Conservation (phyloP, 177 flowering plant species). For the Telopea speciosissima region DNA sequence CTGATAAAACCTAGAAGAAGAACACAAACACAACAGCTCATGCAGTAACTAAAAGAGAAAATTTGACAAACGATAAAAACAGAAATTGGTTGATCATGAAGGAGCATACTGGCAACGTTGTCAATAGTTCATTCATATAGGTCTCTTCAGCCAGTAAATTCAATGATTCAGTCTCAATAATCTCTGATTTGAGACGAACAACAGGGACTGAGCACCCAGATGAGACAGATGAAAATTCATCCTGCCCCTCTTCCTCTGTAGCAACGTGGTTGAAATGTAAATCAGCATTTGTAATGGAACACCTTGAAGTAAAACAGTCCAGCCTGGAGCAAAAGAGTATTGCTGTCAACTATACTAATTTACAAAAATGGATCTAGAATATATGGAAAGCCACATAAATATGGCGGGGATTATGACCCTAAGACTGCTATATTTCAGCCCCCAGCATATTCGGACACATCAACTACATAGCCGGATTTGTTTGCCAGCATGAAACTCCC, state of each 20-base stretch:
- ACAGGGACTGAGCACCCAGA: conserved; percentile 45
- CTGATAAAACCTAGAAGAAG: conserved; percentile 61
- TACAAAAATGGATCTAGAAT: neutral
- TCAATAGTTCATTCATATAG: conserved; percentile 53
- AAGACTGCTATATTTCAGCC: neutral
- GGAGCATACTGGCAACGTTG: conserved; percentile 60
- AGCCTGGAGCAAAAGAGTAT: conserved; percentile 25
- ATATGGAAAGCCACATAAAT: neutral
- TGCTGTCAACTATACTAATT: neutral
- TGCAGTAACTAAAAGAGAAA: conserved; percentile 1
- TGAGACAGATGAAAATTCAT: conserved; percentile 31
- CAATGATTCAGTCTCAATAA: conserved; percentile 48
- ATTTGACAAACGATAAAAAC: neutral
- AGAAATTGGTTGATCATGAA: neutral
- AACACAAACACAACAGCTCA: neutral
- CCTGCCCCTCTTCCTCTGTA: conserved; percentile 34
- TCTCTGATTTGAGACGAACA: conserved; percentile 52
- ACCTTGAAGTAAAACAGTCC: conserved; percentile 31
- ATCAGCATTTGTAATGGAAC: conserved; percentile 54
- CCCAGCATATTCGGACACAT: neutral
- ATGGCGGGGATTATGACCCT: neutral
- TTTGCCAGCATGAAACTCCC: neutral
- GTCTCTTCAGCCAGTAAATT: conserved; percentile 45
- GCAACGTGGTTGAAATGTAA: conserved; percentile 30
- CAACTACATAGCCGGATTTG: neutral